Base-by-base conservation (phyloP, 192 early-diverging fungal genomes). In the Polychytrium aggregatum region DNA sequence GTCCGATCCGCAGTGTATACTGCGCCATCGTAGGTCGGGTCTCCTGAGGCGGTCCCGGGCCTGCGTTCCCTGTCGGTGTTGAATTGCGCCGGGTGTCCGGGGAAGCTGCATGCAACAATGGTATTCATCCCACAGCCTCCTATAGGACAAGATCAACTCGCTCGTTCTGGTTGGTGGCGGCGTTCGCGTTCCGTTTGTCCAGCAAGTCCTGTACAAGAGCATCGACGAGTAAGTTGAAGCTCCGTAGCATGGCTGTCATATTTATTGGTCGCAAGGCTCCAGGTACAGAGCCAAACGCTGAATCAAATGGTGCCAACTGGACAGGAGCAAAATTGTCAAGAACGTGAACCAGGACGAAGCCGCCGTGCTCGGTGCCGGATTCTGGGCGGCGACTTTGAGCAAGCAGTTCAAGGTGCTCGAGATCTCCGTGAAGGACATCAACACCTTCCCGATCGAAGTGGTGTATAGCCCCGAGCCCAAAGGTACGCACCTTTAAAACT, bases 321-420 rank as follows among this genome's bases (percentile, higher is more conserved):
- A 21, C 41, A 78, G 76, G 24, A 79, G 79, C 41, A 88, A 87
- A 64, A 81, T 99, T 52, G 88, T 92, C 27, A 79, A 86, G 70
- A 94, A 90, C 50, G 79, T 99, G 34, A 95, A 99, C 55, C 85
- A 73, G 36, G 96, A 99, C 50, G 96, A 99, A 72, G 92, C 93
- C 14, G 87, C 86, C 29, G 93, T 92, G 27, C 61, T 89, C 54
- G 86, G 87, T 28, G 92, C 90, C 42, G 88, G 81, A 5, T 88
- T 93, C 70, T 77, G 79, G 42, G 88, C 82, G 25, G 95, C 95
- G 3, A 70, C 74, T 38, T 63, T 91, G 37, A 90, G 85, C 57
- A 74, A 79, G 52, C 83, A 85, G 55, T 95, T 97, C 71, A 78
- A 78, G 53, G 79, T 92, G n/a, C 76, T 84, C 44, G 81, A 87